Conservation (phyloP, 169 alveolate species). For the Besnoitia besnoiti region DNA sequence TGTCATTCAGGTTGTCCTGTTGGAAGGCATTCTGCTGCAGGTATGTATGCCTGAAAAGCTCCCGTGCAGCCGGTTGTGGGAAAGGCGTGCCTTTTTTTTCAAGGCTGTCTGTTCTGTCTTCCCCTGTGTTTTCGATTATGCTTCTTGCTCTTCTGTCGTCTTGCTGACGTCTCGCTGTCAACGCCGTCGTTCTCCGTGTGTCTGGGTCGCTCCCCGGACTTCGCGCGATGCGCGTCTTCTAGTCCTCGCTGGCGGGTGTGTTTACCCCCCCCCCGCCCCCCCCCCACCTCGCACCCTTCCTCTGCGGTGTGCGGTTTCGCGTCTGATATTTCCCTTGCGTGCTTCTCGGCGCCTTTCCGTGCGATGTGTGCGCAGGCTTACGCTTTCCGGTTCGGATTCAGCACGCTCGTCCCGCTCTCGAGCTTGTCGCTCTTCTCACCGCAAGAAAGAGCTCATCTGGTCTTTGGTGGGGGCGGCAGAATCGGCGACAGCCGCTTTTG, state of each 20-base stretch:
- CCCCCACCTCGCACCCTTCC: too few species aligned
- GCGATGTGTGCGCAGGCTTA: slow-evolving; percentile 54
- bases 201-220: too few species aligned
- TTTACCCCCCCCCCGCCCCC: not conserved
- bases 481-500: slow-evolving; percentile 56
- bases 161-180: not conserved
- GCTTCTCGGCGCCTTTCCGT: not conserved
- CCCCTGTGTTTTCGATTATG: not conserved
- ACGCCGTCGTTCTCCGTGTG: too few species aligned
- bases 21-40: slow-evolving; percentile 66
- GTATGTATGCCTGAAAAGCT: not conserved
- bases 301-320: not conserved
- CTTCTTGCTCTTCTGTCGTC: not conserved
- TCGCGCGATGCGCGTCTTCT: not conserved
- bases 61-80: not conserved
- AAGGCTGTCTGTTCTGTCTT: not conserved
- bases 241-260: not conserved
- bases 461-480: slow-evolving; percentile 58
- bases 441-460: slow-evolving; percentile 35
- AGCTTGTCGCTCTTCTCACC: slow-evolving; percentile 54
- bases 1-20: slow-evolving; percentile 39
- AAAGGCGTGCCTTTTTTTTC: not conserved
- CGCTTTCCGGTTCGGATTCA: slow-evolving; percentile 65
- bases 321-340: not conserved
- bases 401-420: slow-evolving; percentile 62